Evolutionary conservation across 2,329 filamentous ascomycete genomes (phyloP).

Genomic region (Clathrospora elynae): DNA sequence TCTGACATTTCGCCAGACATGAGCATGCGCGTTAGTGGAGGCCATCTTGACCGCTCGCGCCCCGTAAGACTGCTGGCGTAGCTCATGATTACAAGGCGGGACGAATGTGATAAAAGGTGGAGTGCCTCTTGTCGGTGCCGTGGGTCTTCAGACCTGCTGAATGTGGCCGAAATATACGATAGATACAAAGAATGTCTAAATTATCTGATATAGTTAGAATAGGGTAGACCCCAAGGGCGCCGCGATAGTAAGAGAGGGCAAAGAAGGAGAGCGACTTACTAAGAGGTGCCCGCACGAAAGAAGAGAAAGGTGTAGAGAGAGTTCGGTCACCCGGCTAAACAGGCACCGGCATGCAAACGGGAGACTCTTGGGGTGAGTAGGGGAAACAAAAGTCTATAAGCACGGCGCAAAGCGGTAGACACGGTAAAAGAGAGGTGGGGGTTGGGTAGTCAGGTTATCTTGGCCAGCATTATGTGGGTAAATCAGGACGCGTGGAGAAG

Average conservation of each 20-base stretch:
- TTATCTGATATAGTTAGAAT: constrained; percentile 36
- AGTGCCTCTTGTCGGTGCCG: constrained; percentile 31
- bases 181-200: constrained; percentile 38
- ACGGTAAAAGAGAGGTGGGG: constrained; percentile 23
- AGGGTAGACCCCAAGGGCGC: constrained; percentile 9
- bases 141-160: constrained; percentile 50
- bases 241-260: constrained; percentile 12
- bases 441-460: constrained; percentile 35
- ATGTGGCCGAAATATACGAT: constrained; percentile 36
- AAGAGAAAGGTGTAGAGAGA: constrained; percentile 39
- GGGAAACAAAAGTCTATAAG: constrained; percentile 50
- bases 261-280: constrained; percentile 33
- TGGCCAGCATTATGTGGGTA: constrained; percentile 29
- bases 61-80: constrained; percentile 46
- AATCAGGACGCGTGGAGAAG: constrained; percentile 36
- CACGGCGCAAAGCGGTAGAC: constrained; percentile 28
- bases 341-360: constrained; percentile 48
- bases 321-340: constrained; percentile 45
- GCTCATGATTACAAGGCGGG: constrained; percentile 33
- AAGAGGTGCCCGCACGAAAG: constrained; percentile 48
- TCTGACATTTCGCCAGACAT: constrained; percentile 81
- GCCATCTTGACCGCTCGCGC: constrained; percentile 76
- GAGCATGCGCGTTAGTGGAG: constrained; percentile 79
- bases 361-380: constrained; percentile 33
- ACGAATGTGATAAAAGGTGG: constrained; percentile 16